Evolutionary conservation across 345 rosid species (phyloP).

Genomic region (Aurinia saxatilis): DNA sequence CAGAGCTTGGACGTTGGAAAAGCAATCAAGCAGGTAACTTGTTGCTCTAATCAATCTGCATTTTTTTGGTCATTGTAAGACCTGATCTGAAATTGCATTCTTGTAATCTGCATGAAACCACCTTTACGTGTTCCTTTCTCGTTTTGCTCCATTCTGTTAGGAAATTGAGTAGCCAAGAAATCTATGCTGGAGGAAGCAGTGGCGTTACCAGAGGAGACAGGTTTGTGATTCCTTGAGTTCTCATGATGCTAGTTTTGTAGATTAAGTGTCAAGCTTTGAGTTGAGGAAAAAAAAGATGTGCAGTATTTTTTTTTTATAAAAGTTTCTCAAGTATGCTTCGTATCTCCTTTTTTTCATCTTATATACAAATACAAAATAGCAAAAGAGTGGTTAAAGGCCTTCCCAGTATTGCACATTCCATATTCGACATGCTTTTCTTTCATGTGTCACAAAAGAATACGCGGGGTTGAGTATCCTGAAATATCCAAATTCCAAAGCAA

Average conservation of each 20-base stretch:
- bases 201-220: conserved; percentile 20
- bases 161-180: conserved; percentile 23
- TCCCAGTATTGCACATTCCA: conserved; percentile 14
- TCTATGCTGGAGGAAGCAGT: conserved; percentile 10
- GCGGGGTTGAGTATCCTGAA: not conserved
- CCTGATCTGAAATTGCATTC: not conserved
- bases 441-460: conserved; percentile 9
- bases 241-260: conserved; percentile 29
- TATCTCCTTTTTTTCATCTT: not conserved
- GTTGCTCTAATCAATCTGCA: not conserved
- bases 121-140: not conserved
- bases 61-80: not conserved
- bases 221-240: conserved; percentile 20
- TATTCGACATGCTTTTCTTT: conserved; percentile 14
- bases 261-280: conserved; percentile 18
- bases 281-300: conserved; percentile 24
- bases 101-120: conserved; percentile 2
- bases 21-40: conserved; percentile 55
- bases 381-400: conserved; percentile 3
- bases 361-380: conserved; percentile 23
- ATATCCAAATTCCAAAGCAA: conserved; percentile 15
- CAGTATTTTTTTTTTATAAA: not conserved
- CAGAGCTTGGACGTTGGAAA: conserved; percentile 44
- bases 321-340: not conserved
- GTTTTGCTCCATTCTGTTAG: conserved; percentile 15